Conservation (phyloP, 2,329 filamentous ascomycete genomes). For the Cladophialophora immunda region DNA sequence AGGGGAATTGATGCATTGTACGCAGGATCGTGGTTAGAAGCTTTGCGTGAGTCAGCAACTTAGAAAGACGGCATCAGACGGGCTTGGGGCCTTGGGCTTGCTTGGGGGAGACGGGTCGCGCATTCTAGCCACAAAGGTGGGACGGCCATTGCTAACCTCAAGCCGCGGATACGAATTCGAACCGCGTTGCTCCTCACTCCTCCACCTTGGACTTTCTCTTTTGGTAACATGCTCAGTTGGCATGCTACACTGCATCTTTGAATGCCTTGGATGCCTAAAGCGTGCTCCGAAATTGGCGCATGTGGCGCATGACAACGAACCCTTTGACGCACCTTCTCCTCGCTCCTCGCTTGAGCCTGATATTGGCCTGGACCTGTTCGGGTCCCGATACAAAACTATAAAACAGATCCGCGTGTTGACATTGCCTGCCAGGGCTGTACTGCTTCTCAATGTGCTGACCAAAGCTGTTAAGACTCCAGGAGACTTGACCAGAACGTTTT, state of each 20-base stretch:
- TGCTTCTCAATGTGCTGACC: constrained; percentile 15
- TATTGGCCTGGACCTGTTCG: not conserved
- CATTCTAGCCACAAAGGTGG: not conserved
- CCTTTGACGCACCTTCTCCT: constrained; percentile 17
- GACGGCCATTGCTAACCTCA: not conserved
- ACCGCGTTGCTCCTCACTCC: constrained; percentile 11
- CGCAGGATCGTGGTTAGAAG: not conserved
- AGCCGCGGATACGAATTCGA: constrained; percentile 11
- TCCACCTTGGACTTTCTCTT: not conserved
- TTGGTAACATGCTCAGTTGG: not conserved
- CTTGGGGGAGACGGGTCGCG: not conserved
- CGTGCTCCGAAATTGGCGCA: constrained; percentile 22
- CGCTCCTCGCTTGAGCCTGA: not conserved
- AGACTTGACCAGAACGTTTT: constrained; percentile 1
- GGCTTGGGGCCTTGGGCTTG: not conserved
- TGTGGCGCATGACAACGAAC: constrained; percentile 17
- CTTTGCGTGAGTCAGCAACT: constrained; percentile 1
- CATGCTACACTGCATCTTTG: not conserved
- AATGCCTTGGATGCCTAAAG: constrained; percentile 10
- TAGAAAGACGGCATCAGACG: not conserved
- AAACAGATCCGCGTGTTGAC: constrained; percentile 5
- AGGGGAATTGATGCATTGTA: not conserved
- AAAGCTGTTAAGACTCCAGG: constrained; percentile 4
- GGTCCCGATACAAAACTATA: constrained; percentile 5
- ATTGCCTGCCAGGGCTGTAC: not conserved